A percentile compares a stretch with the other conserved stretches of the same genome.
These are phyloP conservation scores for Botrytis porri DNA, from an alignment of 2,329 filamentous ascomycete species.

Conservation along the genomic window DNA sequence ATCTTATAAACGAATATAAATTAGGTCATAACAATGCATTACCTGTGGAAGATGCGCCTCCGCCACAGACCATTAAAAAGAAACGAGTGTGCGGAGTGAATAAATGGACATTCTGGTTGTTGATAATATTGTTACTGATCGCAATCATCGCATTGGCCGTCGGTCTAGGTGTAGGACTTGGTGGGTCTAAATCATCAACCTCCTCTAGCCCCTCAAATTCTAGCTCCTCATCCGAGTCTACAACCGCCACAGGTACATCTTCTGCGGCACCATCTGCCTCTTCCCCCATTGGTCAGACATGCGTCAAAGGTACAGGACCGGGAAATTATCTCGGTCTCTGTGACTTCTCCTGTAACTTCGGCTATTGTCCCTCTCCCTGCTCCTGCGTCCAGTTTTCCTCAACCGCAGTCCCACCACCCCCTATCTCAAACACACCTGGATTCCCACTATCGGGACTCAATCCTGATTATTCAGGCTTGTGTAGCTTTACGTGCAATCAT, in stretches of 20 bases:
- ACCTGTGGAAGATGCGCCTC: neutral
- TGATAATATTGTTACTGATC: neutral
- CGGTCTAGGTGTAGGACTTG: constrained; percentile 12
- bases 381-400: constrained; percentile 27
- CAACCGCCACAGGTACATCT: neutral
- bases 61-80: neutral
- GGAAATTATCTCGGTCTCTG: constrained; percentile 42
- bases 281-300: constrained; percentile 18
- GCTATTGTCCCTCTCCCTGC: constrained; percentile 32
- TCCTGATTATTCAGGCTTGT: constrained; percentile 45
- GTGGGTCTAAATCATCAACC: neutral
- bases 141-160: constrained; percentile 3
- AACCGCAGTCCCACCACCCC: constrained; percentile 24
- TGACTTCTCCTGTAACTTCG: constrained; percentile 33
- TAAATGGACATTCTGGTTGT: constrained; percentile 4
- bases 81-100: constrained; percentile 13
- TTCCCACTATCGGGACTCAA: constrained; percentile 39
- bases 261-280: neutral
- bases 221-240: neutral
- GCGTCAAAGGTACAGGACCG: constrained; percentile 31
- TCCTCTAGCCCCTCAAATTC: neutral
- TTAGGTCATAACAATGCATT: neutral
- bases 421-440: constrained; percentile 37
- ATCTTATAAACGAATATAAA: constrained; percentile 14
- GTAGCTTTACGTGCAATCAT: constrained; percentile 47